Evolutionary conservation across 441 rosid species (phyloP).

Genomic region (Erysimum cheiri): DNA sequence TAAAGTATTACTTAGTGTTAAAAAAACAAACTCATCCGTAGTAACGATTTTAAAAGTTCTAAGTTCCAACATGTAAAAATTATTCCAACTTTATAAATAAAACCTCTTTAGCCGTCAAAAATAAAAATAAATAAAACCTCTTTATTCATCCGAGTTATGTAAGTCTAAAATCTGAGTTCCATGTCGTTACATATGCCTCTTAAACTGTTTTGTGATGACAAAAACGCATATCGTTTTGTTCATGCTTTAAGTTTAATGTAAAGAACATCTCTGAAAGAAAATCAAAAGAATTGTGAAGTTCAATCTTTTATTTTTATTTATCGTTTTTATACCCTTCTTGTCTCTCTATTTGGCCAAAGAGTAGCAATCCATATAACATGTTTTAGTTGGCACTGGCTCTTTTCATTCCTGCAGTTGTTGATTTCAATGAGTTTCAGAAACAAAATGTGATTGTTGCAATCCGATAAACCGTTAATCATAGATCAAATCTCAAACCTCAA

Average conservation of each 20-base stretch:
- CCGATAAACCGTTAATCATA: background rate
- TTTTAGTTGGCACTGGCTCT: conserved; percentile 1
- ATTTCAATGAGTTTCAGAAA: conserved; percentile 2
- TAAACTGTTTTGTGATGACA: background rate
- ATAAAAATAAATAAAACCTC: background rate
- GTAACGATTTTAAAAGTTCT: background rate
- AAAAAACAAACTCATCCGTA: no score
- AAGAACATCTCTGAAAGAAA: background rate
- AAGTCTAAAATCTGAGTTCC: background rate
- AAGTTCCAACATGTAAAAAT: background rate
- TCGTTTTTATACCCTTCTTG: background rate
- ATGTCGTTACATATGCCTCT: background rate
- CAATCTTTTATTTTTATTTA: conserved; percentile 1
- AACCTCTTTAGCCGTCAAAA: no score
- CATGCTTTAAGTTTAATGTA: background rate
- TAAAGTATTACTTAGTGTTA: no score
- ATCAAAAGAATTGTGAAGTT: background rate
- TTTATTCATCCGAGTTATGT: background rate
- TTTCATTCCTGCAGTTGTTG: conserved; percentile 33
- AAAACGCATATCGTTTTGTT: background rate
- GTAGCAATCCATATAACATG: conserved; percentile 17
- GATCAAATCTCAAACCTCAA: conserved; percentile 57
- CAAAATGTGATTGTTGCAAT: conserved; percentile 11
- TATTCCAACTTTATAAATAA: background rate
- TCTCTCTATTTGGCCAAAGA: conserved; percentile 1